These are phyloP conservation scores for Russula abietina DNA, from an alignment of 768 basidiomycete genomes.

Conservation along the genomic window DNA sequence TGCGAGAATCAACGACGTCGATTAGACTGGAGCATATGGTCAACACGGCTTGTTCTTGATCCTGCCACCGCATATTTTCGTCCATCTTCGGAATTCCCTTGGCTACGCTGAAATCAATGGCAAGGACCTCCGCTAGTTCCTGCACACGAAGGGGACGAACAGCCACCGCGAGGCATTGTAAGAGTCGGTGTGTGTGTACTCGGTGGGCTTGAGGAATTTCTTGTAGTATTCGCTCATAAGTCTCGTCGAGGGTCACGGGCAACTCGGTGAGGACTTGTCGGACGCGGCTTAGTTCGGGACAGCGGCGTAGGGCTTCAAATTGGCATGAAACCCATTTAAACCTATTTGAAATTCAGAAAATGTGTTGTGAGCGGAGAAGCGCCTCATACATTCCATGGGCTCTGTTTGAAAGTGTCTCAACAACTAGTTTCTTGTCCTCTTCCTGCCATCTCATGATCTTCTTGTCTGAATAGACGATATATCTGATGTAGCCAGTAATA, in stretches of 20 bases:
- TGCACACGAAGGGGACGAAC: neutral
- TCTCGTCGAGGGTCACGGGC: neutral
- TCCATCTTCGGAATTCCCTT: neutral
- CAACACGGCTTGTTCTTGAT: constrained; percentile 1
- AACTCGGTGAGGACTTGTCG: neutral
- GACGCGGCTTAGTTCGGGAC: neutral
- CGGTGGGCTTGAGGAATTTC: neutral
- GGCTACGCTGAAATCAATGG: neutral
- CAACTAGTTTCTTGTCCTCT: neutral
- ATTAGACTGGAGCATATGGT: neutral
- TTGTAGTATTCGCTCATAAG: neutral
- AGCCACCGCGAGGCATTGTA: neutral
- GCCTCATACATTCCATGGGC: neutral
- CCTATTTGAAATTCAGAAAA: neutral
- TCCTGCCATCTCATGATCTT: neutral
- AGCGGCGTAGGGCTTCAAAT: neutral
- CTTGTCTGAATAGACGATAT: neutral
- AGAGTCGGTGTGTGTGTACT: neutral
- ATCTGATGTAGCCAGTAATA: neutral
- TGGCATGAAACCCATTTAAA: neutral
- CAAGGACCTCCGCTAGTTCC: neutral
- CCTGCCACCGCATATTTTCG: neutral
- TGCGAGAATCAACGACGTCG: neutral
- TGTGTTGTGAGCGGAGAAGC: too few species aligned
- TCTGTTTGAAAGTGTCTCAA: neutral